A percentile compares a stretch with the other conserved stretches of the same genome.
Evolutionary conservation across 169 alveolate genomes (phyloP).

Genomic region (Fabrea salina): DNA sequence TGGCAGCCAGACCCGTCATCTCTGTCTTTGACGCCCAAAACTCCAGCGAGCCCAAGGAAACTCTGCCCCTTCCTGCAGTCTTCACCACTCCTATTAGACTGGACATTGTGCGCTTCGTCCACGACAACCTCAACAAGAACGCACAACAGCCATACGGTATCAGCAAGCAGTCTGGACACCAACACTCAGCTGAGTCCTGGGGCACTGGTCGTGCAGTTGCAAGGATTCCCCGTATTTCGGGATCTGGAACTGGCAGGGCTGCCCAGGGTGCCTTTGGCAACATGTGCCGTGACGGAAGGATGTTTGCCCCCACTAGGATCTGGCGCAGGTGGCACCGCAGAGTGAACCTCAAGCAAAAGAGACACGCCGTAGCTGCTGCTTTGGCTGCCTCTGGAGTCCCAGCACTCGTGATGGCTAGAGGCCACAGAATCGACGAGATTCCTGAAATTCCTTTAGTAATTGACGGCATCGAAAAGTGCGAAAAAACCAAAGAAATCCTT

Average conservation of each 20-base stretch:
- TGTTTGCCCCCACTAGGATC: constrained; percentile 97
- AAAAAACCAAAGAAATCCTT: constrained; percentile 91
- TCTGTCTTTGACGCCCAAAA: constrained; percentile 75
- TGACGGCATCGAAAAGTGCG: constrained; percentile 77
- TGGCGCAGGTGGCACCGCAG: constrained; percentile 98
- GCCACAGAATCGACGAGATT: constrained; percentile 93
- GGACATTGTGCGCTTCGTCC: constrained; percentile 95
- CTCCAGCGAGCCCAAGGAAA: constrained; percentile 66
- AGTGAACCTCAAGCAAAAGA: constrained; percentile 92
- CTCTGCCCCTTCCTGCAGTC: constrained; percentile 90
- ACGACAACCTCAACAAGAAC: constrained; percentile 93
- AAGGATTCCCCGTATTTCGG: constrained; percentile 99
- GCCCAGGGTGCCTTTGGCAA: constrained; percentile 99
- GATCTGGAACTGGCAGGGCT: constrained; percentile 98
- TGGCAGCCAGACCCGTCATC: constrained; percentile 84
- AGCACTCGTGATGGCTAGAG: constrained; percentile 97
- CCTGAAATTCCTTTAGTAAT: constrained; percentile 97
- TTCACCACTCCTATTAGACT: constrained; percentile 96
- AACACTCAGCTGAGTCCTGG: constrained; percentile 97
- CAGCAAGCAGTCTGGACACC: constrained; percentile 86
- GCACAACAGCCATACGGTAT: constrained; percentile 97
- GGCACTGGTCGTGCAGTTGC: constrained; percentile 97
- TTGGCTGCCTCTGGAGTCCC: constrained; percentile 97
- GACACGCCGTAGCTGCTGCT: constrained; percentile 98
- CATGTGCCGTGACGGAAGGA: constrained; percentile 99